Evolutionary conservation across 768 basidiomycete species (phyloP).

Genomic region (Xerocomus brunneocitrinus): DNA sequence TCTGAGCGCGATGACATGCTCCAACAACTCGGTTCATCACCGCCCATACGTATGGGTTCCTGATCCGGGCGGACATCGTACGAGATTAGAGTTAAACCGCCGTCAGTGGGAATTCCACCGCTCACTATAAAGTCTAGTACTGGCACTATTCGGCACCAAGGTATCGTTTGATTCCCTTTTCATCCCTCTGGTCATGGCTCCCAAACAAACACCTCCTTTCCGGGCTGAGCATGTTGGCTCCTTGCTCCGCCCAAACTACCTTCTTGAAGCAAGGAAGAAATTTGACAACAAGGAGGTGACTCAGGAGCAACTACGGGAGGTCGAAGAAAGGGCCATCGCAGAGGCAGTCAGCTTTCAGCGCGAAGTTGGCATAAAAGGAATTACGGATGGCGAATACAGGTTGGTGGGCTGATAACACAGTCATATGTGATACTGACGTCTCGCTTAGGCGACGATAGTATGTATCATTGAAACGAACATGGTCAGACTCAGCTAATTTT

Average conservation of each 20-base stretch:
- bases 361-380: slow-evolving; percentile 37
- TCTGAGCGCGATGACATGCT: background rate
- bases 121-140: background rate
- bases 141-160: background rate
- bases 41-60: background rate
- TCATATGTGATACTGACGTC: slow-evolving; percentile 1
- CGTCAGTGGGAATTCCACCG: background rate
- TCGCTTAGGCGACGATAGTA: slow-evolving; percentile 23
- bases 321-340: slow-evolving; percentile 39
- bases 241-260: slow-evolving; percentile 37
- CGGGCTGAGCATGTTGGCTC: slow-evolving; percentile 45
- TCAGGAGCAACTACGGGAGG: slow-evolving; percentile 30
- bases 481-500: background rate
- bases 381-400: slow-evolving; percentile 42
- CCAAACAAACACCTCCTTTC: slow-evolving; percentile 37
- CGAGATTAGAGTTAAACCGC: background rate
- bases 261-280: slow-evolving; percentile 35
- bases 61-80: too few relatives aligned
- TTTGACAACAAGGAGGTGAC: slow-evolving; percentile 34
- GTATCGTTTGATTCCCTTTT: background rate
- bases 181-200: slow-evolving; percentile 7
- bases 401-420: slow-evolving; percentile 18
- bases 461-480: background rate
- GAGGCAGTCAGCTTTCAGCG: slow-evolving; percentile 36
- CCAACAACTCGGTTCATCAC: background rate